Base-by-base conservation (phyloP, 345 rosid species). In the Populus tremula region DNA sequence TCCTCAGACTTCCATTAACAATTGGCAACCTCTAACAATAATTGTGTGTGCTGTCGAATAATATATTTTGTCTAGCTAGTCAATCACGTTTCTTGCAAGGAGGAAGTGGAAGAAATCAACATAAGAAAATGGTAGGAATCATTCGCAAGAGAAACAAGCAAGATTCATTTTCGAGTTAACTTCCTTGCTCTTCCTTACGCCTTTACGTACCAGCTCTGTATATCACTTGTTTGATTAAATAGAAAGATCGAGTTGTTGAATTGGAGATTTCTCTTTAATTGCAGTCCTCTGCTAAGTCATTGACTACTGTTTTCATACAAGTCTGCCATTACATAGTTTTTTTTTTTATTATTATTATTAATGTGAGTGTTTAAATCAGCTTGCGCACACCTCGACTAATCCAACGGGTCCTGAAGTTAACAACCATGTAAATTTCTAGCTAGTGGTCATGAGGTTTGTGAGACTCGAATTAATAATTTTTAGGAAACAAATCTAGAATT, bases 71-170 rank as follows among this genome's bases (percentile, higher is more conserved):
- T 74, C 47, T 67, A 81, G 88, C 47, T 67, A 81, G 88, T 86
- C 89, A 86, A 89, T 69, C 90, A 89, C 90, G 90, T 84, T 86
- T 89, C 90, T 79, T 61, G 18, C 4, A 77, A 82, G 67, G 53
- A 43, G 72, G 45, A 43, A n/a, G 54, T 5, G 1, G 76, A 64
- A 65, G 20, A 65, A 65, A 65, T 33, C 6, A 23, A 4, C 64
- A 9, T 11, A 59, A 9, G 29, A n/a, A 59, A 23, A 56, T 10
- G 29, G 27, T 56, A 10, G 39, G 39, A 65, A 14, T 65, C 69
- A 65, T 65, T 65, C n/a, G 64, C 29, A 8, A 9, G 62, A 54
- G 56, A 50, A 18, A 50, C 56, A 50, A 50, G 62, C 4, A 21
- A 59, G 64, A 25, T 59, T 59, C 61, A 7, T 21, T 54, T 54